Conservation (phyloP, 2,329 filamentous ascomycete genomes). For the Delphinella strobiligena region DNA sequence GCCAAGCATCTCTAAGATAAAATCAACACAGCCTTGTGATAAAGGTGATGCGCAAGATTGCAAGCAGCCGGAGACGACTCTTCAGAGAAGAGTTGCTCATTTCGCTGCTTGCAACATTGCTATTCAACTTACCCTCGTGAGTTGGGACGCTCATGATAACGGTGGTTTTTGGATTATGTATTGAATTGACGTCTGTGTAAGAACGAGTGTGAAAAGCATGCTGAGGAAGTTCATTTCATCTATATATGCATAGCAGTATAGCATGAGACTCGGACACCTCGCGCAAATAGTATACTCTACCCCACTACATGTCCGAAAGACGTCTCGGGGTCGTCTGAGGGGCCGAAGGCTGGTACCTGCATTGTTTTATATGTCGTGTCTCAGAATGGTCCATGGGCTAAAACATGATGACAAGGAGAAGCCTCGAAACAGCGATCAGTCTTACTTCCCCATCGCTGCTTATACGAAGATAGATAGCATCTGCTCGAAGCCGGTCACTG, state of each 20-base stretch:
- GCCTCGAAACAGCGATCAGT: no score
- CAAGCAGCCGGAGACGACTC: no score
- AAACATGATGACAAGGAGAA: no score
- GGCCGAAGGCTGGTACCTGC: background rate
- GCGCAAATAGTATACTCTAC: background rate
- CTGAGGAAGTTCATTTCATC: background rate
- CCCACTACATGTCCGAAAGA: background rate
- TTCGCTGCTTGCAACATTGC: background rate
- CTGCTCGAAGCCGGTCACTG: background rate
- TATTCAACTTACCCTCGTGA: slow-evolving; percentile 9
- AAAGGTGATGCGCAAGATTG: background rate
- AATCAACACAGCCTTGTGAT: slow-evolving; percentile 5
- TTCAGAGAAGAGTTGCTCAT: background rate
- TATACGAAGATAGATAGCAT: background rate
- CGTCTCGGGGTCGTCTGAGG: background rate
- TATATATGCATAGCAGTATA: no score
- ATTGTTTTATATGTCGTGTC: background rate
- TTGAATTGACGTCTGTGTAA: background rate
- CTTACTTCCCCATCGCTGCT: background rate
- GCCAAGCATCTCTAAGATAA: slow-evolving; percentile 22
- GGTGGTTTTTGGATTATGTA: background rate
- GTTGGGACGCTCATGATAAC: slow-evolving; percentile 6
- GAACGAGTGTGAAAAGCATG: background rate
- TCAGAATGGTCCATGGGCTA: background rate
- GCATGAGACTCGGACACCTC: background rate